These are phyloP conservation scores for Trifolium dubium DNA, from an alignment of 306 rosid species.

Conservation along the genomic window DNA sequence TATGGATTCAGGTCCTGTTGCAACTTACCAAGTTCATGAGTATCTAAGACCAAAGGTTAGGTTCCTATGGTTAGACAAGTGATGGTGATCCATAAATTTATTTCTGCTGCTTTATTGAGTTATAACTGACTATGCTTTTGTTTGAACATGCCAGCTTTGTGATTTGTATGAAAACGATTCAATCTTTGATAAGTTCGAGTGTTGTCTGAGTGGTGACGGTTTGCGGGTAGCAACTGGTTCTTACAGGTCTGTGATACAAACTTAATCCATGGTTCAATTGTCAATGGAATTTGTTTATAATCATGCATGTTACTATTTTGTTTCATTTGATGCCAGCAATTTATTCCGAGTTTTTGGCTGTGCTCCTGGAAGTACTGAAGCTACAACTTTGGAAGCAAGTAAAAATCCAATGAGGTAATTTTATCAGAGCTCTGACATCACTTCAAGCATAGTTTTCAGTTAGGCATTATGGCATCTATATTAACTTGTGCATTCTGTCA, in stretches of 20 bases:
- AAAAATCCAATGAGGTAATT: conserved; percentile 97
- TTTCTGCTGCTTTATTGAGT: conserved; percentile 35
- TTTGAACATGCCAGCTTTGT: conserved; percentile 69
- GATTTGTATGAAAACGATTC: conserved; percentile 97
- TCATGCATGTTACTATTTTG: conserved; percentile 24
- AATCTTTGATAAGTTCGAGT: conserved; percentile 92
- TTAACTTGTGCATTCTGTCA: conserved; percentile 40
- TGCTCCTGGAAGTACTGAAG: conserved; percentile 76
- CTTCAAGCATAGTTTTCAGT: conserved; percentile 15
- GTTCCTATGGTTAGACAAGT: conserved; percentile 23
- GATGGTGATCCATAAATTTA: conserved; percentile 8
- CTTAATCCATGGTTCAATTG: not conserved
- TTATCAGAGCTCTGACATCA: conserved; percentile 12
- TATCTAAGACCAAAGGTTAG: conserved; percentile 92
- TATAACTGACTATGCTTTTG: conserved; percentile 32
- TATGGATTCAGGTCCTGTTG: conserved; percentile 96
- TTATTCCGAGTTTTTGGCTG: conserved; percentile 95
- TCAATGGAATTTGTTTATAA: conserved; percentile 15
- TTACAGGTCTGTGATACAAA: conserved; percentile 71
- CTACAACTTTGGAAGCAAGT: conserved; percentile 93
- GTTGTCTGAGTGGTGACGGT: conserved; percentile 97
- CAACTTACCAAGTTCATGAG: conserved; percentile 98
- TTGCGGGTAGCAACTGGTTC: conserved; percentile 88
- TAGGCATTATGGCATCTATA: not conserved
- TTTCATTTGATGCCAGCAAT: conserved; percentile 71